Evolutionary conservation across 2,329 filamentous ascomycete genomes (phyloP).

Genomic region (Scedosporium aurantiacum): DNA sequence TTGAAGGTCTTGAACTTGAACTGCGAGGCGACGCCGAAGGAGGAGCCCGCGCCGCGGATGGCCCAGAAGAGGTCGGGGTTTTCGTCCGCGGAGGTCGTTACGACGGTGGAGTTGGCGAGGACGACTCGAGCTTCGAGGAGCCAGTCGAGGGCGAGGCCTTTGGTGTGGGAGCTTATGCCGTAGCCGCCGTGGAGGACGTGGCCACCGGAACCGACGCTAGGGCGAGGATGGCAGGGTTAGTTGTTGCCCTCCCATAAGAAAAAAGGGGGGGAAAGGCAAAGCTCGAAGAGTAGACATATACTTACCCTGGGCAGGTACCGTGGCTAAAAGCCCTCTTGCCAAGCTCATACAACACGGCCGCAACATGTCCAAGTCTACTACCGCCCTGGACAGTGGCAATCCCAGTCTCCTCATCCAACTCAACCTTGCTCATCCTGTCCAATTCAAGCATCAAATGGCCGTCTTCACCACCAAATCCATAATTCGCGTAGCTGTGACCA

Average conservation of each 20-base stretch:
- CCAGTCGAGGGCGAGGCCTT: constrained; percentile 22
- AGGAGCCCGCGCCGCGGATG: constrained; percentile 28
- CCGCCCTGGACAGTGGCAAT: constrained; percentile 28
- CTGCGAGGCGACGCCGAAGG: constrained; percentile 27
- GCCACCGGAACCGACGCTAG: constrained; percentile 30
- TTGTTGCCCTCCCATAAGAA: not conserved
- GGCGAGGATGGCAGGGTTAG: not conserved
- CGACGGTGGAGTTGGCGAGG: constrained; percentile 22
- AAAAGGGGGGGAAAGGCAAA: not conserved
- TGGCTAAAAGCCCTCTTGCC: constrained; percentile 27
- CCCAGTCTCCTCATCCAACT: constrained; percentile 16
- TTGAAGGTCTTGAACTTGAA: constrained; percentile 28
- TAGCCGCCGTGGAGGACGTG: constrained; percentile 33
- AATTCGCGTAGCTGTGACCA: constrained; percentile 43
- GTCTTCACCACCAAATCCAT: constrained; percentile 29
- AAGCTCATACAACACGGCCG: constrained; percentile 21
- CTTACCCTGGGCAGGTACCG: constrained; percentile 27
- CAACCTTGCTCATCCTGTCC: constrained; percentile 25
- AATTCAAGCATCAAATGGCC: constrained; percentile 29
- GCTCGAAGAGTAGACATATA: not conserved
- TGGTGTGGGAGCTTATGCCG: constrained; percentile 14
- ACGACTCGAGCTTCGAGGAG: constrained; percentile 24
- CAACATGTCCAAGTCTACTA: constrained; percentile 30
- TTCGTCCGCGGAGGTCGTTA: constrained; percentile 19
- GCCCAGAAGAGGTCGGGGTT: constrained; percentile 32